Conservation (phyloP, 208 protist species). For the Herpetomonas tarakana region DNA sequence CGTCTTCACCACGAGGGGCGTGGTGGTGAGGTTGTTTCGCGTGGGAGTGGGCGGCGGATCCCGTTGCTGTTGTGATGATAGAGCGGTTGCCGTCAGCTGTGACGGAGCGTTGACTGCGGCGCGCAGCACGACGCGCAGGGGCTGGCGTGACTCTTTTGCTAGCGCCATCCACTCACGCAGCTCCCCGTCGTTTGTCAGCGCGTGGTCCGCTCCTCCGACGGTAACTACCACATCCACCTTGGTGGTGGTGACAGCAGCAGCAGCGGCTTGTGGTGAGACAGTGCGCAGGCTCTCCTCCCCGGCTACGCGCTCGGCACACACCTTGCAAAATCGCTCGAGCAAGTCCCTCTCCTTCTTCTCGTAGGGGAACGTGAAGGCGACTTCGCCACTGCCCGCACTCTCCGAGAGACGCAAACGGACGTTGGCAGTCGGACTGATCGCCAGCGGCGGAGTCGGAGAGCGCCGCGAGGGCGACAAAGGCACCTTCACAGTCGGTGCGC, state of each 20-base stretch:
- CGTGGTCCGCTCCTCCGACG: conserved; percentile 18
- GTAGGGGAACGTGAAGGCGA: conserved; percentile 26
- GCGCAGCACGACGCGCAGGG: conserved; percentile 15
- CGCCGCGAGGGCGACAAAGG: not conserved
- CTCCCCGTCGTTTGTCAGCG: conserved; percentile 19
- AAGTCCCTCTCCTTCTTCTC: conserved; percentile 21
- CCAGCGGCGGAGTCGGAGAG: not conserved
- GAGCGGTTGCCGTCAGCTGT: no score
- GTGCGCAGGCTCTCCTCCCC: no score
- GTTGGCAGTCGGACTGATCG: not conserved
- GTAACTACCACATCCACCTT: conserved; percentile 17
- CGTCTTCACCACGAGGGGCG: conserved; percentile 4
- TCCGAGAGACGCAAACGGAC: conserved; percentile 12
- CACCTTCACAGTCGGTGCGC: not conserved
- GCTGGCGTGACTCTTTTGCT: conserved; percentile 33
- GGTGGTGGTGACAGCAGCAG: no score
- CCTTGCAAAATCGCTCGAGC: conserved; percentile 17
- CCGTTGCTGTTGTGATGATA: no score
- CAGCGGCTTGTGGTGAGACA: no score
- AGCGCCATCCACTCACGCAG: conserved; percentile 49
- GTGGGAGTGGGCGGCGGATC: no score
- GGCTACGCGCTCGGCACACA: conserved; percentile 17
- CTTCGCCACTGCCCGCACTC: not conserved
- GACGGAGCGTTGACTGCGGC: no score
- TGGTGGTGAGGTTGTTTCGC: no score